Percentiles rank a stretch among this genome's conserved stretches.
phyloP scores from a whole-genome alignment of 495 filamentous ascomycete genomes.

The Lasiosphaeria miniovina region DNA sequence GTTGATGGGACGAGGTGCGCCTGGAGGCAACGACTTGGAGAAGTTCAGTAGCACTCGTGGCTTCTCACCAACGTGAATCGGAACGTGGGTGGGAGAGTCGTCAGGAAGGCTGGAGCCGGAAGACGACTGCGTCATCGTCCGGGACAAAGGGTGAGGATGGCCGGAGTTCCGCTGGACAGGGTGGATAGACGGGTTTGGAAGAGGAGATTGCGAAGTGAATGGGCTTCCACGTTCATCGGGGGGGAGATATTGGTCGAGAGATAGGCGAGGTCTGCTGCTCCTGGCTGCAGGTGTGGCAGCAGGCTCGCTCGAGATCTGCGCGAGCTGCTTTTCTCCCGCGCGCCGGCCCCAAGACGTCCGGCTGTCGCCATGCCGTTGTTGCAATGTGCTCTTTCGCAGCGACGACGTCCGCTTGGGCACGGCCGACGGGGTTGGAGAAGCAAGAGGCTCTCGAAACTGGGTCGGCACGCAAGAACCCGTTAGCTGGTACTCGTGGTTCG shows the following conservation, averaged over 20 bases:
- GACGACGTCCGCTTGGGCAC: slow-evolving; percentile 60
- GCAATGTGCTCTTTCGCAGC: slow-evolving; percentile 79
- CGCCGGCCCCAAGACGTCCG: slow-evolving; percentile 56
- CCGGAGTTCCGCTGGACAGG: slow-evolving; percentile 39
- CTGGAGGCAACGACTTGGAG: slow-evolving; percentile 72
- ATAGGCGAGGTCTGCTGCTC: slow-evolving; percentile 66
- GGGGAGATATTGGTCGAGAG: slow-evolving; percentile 69
- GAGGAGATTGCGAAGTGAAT: slow-evolving; percentile 52
- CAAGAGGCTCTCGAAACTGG: slow-evolving; percentile 27
- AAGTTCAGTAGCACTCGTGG: slow-evolving; percentile 57
- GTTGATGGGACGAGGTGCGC: slow-evolving; percentile 48
- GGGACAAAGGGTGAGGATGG: slow-evolving; percentile 80
- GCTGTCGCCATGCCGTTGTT: slow-evolving; percentile 67
- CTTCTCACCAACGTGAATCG: slow-evolving; percentile 51
- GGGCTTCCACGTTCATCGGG: slow-evolving; percentile 60
- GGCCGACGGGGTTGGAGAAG: slow-evolving; percentile 28
- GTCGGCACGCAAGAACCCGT: slow-evolving; percentile 26
- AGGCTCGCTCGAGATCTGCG: slow-evolving; percentile 45
- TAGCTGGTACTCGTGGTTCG: slow-evolving; percentile 43
- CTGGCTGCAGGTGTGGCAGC: slow-evolving; percentile 43
- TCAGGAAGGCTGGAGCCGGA: slow-evolving; percentile 72
- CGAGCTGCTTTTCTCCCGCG: slow-evolving; percentile 43
- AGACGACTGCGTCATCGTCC: slow-evolving; percentile 78
- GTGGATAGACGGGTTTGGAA: slow-evolving; percentile 58
- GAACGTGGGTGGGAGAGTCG: slow-evolving; percentile 70